Conservation (phyloP, 116 monocot genomes). For the Iris pallida region DNA sequence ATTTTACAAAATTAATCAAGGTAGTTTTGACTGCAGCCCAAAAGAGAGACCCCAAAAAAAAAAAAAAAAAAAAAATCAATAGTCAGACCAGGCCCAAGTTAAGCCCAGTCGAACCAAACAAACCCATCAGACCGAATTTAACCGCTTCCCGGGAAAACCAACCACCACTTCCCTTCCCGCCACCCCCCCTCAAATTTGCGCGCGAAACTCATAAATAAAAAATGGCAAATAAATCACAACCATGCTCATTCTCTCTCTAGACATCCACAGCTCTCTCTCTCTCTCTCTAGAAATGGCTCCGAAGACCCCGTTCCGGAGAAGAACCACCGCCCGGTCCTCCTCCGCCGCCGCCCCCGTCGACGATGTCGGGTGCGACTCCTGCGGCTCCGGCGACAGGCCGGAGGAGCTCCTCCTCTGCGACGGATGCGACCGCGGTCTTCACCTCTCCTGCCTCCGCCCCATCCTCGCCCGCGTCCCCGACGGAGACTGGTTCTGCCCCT, state of each 20-base stretch:
- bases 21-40: too few relatives aligned
- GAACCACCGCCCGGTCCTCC: constrained; percentile 38
- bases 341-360: constrained; percentile 14
- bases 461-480: constrained; percentile 72
- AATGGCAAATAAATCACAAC: neutral
- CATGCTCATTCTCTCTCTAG: neutral
- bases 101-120: too few relatives aligned
- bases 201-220: too few relatives aligned
- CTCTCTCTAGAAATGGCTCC: constrained; percentile 27
- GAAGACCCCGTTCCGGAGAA: constrained; percentile 39
- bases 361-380: constrained; percentile 42
- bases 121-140: too few relatives aligned
- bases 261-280: neutral
- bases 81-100: too few relatives aligned
- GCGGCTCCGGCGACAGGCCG: constrained; percentile 60
- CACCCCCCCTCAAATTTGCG: too few relatives aligned
- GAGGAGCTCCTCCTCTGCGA: constrained; percentile 90
- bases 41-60: too few relatives aligned
- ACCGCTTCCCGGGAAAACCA: too few relatives aligned
- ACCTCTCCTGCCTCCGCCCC: constrained; percentile 96
- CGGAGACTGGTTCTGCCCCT: constrained; percentile 78
- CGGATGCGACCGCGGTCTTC: constrained; percentile 65
- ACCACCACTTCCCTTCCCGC: too few relatives aligned
- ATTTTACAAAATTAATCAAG: too few relatives aligned
- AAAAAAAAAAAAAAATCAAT: too few relatives aligned